Evolutionary conservation across 2,329 filamentous ascomycete species (phyloP).

Genomic region (Keithomyces neogunnii): DNA sequence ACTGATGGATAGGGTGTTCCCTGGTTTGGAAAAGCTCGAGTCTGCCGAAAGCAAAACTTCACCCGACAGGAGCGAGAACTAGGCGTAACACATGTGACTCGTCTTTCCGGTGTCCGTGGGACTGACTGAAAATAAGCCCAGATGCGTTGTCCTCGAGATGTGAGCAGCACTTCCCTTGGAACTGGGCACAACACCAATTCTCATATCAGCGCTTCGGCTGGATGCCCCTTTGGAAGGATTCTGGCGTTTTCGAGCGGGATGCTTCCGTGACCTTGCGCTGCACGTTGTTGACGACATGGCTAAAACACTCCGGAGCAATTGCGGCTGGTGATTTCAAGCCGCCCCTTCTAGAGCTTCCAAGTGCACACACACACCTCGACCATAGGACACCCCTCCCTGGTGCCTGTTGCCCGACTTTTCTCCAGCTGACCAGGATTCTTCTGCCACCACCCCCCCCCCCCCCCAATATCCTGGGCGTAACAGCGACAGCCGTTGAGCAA

Average conservation of each 20-base stretch:
- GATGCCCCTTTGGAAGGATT: neutral
- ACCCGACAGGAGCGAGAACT: too few species aligned
- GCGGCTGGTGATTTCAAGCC: neutral
- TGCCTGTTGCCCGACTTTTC: neutral
- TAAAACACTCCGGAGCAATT: neutral
- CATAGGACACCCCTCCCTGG: neutral
- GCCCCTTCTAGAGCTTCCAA: constrained; percentile 3
- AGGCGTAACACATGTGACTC: neutral
- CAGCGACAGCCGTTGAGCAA: constrained; percentile 10
- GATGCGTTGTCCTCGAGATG: neutral
- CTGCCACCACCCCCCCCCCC: neutral
- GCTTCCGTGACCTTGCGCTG: neutral
- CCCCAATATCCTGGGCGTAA: constrained; percentile 1
- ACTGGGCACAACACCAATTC: too few species aligned
- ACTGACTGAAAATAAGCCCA: neutral
- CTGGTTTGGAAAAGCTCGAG: too few species aligned
- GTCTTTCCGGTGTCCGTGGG: neutral
- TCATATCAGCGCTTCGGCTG: neutral
- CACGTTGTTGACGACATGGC: neutral
- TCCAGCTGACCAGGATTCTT: constrained; percentile 6
- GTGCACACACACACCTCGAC: neutral
- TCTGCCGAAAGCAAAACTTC: too few species aligned
- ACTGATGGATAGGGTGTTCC: too few species aligned
- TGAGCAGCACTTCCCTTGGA: neutral
- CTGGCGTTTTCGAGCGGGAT: neutral